These are phyloP conservation scores for Bothriochloa decipiens DNA, from an alignment of 176 grass and related monocot species.

Conservation along the genomic window DNA sequence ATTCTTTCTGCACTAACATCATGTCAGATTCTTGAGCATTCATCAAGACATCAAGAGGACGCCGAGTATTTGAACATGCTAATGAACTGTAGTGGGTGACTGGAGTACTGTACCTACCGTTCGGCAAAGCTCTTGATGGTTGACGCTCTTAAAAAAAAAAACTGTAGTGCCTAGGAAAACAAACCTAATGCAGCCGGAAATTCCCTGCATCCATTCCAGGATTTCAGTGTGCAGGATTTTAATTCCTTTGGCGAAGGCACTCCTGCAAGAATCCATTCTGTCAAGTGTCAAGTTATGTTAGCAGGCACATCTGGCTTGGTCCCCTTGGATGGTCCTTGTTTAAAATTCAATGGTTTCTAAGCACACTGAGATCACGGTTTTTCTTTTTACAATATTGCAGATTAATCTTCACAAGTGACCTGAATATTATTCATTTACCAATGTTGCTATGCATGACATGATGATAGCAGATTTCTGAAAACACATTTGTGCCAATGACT, in stretches of 20 bases:
- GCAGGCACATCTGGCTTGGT: neutral
- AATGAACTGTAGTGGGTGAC: too few species aligned
- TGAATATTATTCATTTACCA: neutral
- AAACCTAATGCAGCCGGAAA: neutral
- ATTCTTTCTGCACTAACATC: neutral
- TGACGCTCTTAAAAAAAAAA: too few species aligned
- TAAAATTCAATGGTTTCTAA: neutral
- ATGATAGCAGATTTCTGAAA: neutral
- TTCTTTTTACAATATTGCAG: neutral
- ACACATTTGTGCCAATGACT: slow-evolving; percentile 29
- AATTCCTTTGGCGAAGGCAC: slow-evolving; percentile 3
- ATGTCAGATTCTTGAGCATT: neutral
- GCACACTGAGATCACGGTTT: too few species aligned
- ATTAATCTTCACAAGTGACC: neutral
- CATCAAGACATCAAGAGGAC: neutral
- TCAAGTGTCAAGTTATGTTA: neutral
- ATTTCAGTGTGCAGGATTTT: neutral
- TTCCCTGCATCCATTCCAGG: neutral
- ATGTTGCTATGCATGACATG: neutral
- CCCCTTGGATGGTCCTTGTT: slow-evolving; percentile 8
- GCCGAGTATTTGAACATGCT: neutral
- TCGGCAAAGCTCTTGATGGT: too few species aligned
- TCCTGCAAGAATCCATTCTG: neutral
- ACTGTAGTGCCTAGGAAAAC: neutral
- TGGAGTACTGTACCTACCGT: too few species aligned